Evolutionary conservation across 2,329 filamentous ascomycete species (phyloP).

Genomic region (Rutstroemia sydowiana): DNA sequence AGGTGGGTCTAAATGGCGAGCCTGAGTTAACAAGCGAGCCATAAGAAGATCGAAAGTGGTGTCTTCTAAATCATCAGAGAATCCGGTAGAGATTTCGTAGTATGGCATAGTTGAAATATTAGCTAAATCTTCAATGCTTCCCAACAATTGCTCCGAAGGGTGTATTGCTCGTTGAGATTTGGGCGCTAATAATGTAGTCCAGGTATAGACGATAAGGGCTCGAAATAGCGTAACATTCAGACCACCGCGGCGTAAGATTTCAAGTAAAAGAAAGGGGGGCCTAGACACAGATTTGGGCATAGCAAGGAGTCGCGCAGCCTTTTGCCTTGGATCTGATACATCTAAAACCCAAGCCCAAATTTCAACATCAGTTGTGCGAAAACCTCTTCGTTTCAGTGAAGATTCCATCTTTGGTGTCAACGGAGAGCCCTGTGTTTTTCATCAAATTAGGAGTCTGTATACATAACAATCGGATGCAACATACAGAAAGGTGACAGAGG

Average conservation of each 20-base stretch:
- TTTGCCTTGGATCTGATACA: slow-evolving; percentile 15
- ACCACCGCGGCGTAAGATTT: slow-evolving; percentile 21
- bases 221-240: slow-evolving; percentile 15
- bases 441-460: background rate
- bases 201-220: slow-evolving; percentile 12
- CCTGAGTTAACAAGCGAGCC: slow-evolving; percentile 22
- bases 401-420: background rate
- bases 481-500: slow-evolving; percentile 12
- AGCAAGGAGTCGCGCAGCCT: slow-evolving; percentile 21
- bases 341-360: slow-evolving; percentile 27
- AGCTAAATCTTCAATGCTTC: background rate
- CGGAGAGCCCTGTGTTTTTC: background rate
- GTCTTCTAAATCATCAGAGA: background rate
- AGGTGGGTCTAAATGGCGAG: slow-evolving; percentile 24
- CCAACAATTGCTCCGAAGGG: background rate
- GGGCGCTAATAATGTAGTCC: background rate
- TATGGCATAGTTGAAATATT: too few species aligned
- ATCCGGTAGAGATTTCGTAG: background rate
- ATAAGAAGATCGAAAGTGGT: slow-evolving; percentile 6
- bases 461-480: background rate
- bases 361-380: slow-evolving; percentile 19
- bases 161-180: background rate
- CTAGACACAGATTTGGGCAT: background rate
- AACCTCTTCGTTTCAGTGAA: slow-evolving; percentile 9
- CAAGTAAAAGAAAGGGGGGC: slow-evolving; percentile 24